Base-by-base conservation (phyloP, 768 basidiomycete species). In the Pulveroboletus sp. region DNA sequence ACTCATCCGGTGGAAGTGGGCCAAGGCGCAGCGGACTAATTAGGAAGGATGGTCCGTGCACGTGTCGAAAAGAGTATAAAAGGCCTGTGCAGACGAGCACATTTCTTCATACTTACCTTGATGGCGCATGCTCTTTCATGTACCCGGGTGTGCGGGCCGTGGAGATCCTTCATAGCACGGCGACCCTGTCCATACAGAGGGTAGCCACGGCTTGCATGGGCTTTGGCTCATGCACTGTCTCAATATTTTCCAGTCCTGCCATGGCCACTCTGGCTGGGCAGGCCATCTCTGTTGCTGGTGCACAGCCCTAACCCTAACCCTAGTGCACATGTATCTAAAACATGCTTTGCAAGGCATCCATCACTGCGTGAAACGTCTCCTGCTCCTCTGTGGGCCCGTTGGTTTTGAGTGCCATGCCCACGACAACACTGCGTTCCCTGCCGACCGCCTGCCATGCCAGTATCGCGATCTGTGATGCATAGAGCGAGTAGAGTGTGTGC, bases 391-490 rank as follows among this genome's bases (percentile, higher is more conserved):
- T 63, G 47, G 72, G 52, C 17, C 40, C 62, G 39, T 43, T 62
- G 3, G 67, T 79, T 35, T 66, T 70, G 53, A 94, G 63, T 4
- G 90, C 85, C 39, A 94, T 74, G 0, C 88, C 90, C 31, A 95
- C 79, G 0, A 94, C 72, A 7, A 94, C 79, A 33, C 77, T 79
- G 50, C 78, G 72, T 21, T 73, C 66, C 7, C 64, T 66, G 16
- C 75, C 75, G 34, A 76, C 49, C 45, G 78, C 59, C 1, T 75
- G 72, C 88, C 93, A 97, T 6, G 94, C 65, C 24, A 94, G 74
- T 0, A 91, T 91, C 1, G 92, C 89, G 38, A 92, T 84, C 59
- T 97, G 94, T n/a, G 84, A 74, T 0, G 83, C 84, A 66, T 94
- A 95, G 0, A 95, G 72, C 31, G 84, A 82, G 61, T 94, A 79